These are phyloP conservation scores for Phaseolus coccineus DNA, from an alignment of 331 rosid genomes.

Conservation along the genomic window DNA sequence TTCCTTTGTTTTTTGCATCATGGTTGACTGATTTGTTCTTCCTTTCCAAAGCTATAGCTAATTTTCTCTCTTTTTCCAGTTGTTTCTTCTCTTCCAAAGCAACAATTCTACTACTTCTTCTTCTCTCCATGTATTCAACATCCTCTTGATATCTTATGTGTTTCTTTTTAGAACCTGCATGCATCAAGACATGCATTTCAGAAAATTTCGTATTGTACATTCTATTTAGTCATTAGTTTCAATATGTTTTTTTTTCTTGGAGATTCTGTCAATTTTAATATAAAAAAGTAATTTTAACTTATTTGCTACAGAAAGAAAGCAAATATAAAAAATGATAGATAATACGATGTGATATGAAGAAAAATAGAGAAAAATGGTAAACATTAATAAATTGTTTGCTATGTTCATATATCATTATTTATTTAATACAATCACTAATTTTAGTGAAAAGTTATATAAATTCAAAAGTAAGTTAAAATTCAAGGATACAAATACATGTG, in stretches of 20 bases:
- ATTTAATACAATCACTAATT: too few relatives aligned
- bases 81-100: background rate
- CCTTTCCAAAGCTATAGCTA: background rate
- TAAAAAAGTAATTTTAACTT: background rate
- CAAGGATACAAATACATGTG: too few relatives aligned
- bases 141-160: background rate
- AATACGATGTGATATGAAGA: too few relatives aligned
- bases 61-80: background rate
- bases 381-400: too few relatives aligned
- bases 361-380: too few relatives aligned
- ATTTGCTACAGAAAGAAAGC: too few relatives aligned
- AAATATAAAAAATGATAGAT: too few relatives aligned
- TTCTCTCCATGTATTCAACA: background rate
- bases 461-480: too few relatives aligned
- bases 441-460: too few relatives aligned
- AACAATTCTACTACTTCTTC: slow-evolving; percentile 4
- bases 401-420: too few relatives aligned
- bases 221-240: too few relatives aligned
- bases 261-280: background rate
- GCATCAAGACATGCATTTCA: slow-evolving; percentile 13
- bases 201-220: background rate
- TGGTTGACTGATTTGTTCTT: background rate
- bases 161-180: background rate
- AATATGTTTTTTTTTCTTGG: too few relatives aligned
- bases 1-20: background rate